Base-by-base conservation (phyloP, 176 grass and related monocot genomes). In the Carex kokanica region DNA sequence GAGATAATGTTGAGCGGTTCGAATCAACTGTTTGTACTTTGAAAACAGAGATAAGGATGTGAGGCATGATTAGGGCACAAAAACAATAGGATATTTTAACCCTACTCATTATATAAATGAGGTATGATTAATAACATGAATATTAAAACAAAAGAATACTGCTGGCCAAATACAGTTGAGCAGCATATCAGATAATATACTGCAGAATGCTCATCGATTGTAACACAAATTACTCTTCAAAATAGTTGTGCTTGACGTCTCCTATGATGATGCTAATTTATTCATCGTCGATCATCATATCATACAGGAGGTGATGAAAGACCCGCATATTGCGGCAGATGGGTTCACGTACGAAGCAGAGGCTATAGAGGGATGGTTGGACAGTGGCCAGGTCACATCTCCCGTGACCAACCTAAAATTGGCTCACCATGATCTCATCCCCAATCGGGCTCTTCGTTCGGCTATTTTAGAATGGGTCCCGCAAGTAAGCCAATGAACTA, bases 371-470 rank as follows among this genome's bases (percentile, higher is more conserved):
- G 77, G 81, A 13, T 97, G 91, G 94, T 79, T 97, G 0, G 85
- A 91, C 5, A 34, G 83, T 3, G 87, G 85, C n/a, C 81, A 86
- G 40, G 81, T 81, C 80, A 88, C 87, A 3, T 97, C 91, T 41
- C 91, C 94, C 6, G 90, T 91, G 91, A 97, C 94, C 27, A 97
- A 91, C 85, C 29, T 88, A 65, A 89, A 69, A 78, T 87, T 97
- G 34, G 59, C 52, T 32, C 84, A 91, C 89, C 27, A 60, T 60
- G 72, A 87, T 24, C 94, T 97, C 87, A 91, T 88, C 21, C 89
- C 94, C 2, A 97, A 97, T 54, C 85, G 77, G 27, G 83, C 64
- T 1, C 89, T 93, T 75, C 89, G 83, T 14, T 91, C 86, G 8
- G 89, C 88, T 9, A 97, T 97, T 66, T 90, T 85, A 61, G 91